Evolutionary conservation across 148 eudicot genomes (phyloP), one percentile per base, ranked within the genome.

Genomic region (Beta vulgaris): DNA sequence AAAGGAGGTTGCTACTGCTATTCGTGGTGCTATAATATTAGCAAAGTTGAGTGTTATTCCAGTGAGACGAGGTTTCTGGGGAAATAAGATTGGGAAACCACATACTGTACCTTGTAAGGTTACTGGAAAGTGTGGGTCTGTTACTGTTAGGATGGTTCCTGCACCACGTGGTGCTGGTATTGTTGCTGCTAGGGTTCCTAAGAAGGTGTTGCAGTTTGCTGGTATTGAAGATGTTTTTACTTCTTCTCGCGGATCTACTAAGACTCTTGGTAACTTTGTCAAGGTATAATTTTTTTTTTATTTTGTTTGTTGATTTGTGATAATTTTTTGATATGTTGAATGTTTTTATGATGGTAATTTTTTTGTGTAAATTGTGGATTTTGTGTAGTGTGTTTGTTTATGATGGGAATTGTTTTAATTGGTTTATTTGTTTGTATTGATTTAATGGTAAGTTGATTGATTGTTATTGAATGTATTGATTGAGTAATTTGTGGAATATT

Each of bases 181-280:
- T 42, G 97, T 91, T 8, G 97, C 97, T 0, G 94, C 97, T 3
- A 65, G 97, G 34, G 97, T 91, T 2, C 97, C 97, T 0, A 91
- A 91, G 87, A 91, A 91, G 94, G 97, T 91, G 10, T 72, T 91
- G 19, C 97, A 91, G 84, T 91, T 91, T 76, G 97, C 97, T 64
- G 97, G 97, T 16, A 91, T 91, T 83, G 92, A 91, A 4, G 97
- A 91, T 88, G 93, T 90, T 15, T 91, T 91, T 46, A 91, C 97
- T 28, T 85, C 89, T 2, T 91, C 97, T 29, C 89, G 97, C 67
- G 97, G 97, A 2, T 91, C 97, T 1, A 91, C 97, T 7, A 91
- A 91, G 76, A 91, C 97, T 26, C 92, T 91, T 43, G 97, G 97
- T 23, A 91, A 91, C 76, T 91, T 91, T 40, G 97, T 91, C 26